phyloP scores from a whole-genome alignment of 75 land plant genomes.

The Pinus taeda region DNA sequence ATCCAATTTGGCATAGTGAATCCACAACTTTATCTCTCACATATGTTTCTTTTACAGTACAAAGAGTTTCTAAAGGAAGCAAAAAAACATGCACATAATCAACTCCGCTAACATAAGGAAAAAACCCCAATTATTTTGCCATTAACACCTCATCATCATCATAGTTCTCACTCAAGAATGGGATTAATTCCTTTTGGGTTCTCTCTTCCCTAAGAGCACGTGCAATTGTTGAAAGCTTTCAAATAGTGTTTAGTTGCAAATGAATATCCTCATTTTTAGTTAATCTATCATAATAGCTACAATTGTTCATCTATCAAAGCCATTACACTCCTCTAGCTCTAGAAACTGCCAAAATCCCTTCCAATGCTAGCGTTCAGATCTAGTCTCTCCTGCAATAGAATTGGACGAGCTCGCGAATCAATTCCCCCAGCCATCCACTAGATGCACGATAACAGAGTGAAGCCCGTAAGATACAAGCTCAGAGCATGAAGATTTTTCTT shows the following conservation, averaged over 20 bases:
- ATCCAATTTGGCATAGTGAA: constrained; percentile 46
- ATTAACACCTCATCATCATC: constrained; percentile 60
- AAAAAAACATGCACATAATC: constrained; percentile 51
- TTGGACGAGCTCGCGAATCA: too few species aligned
- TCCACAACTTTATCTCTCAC: constrained; percentile 60
- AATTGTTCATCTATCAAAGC: constrained; percentile 27
- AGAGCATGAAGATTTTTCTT: too few species aligned
- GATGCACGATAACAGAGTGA: too few species aligned
- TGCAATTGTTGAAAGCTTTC: constrained; percentile 55
- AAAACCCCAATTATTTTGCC: constrained; percentile 55
- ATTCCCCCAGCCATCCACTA: too few species aligned
- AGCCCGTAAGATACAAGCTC: too few species aligned
- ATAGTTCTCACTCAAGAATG: constrained; percentile 55
- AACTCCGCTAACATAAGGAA: constrained; percentile 53
- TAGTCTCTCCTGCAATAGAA: too few species aligned
- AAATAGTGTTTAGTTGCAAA: constrained; percentile 48
- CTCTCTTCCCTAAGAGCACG: constrained; percentile 51
- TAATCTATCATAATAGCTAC: constrained; percentile 54
- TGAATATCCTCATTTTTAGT: constrained; percentile 62
- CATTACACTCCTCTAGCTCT: background rate
- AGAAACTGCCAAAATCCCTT: background rate
- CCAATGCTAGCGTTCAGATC: too few species aligned
- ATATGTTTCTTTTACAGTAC: constrained; percentile 55
- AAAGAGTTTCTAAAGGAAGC: constrained; percentile 51
- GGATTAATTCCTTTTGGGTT: constrained; percentile 55